phyloP scores from a whole-genome alignment of 176 grass and related monocot species.

The Luzula sylvatica region DNA sequence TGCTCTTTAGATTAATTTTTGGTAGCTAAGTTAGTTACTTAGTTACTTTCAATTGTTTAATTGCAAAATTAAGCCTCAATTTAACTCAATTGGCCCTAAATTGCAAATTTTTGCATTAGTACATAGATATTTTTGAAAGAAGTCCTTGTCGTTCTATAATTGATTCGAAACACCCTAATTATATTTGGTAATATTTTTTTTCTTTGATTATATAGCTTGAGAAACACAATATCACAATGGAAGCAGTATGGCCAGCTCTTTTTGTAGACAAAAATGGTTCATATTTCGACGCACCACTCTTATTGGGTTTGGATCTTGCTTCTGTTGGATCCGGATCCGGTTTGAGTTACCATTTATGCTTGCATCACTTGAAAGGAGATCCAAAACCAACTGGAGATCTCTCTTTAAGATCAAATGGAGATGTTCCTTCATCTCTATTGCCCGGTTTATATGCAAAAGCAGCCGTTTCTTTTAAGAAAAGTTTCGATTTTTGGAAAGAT shows the following conservation, averaged over 20 bases:
- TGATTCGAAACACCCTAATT: not conserved
- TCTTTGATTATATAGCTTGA: constrained; percentile 47
- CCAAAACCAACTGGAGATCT: constrained; percentile 33
- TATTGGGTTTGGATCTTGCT: constrained; percentile 69
- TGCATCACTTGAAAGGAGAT: constrained; percentile 73
- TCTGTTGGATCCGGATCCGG: constrained; percentile 54
- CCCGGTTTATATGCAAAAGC: constrained; percentile 67
- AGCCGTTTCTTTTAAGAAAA: constrained; percentile 71
- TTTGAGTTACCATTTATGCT: constrained; percentile 74
- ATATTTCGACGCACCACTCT: constrained; percentile 82
- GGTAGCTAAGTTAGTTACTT: not conserved
- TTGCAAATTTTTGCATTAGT: constrained; percentile 7
- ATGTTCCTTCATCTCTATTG: constrained; percentile 43
- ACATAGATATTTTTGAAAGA: constrained; percentile 4
- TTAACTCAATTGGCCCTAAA: not conserved
- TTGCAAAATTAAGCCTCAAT: too few relatives aligned
- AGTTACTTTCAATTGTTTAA: too few relatives aligned
- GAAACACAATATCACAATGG: constrained; percentile 53
- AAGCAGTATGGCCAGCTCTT: constrained; percentile 71
- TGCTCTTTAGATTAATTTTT: constrained; percentile 31
- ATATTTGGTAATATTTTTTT: not conserved
- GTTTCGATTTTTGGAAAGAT: constrained; percentile 62
- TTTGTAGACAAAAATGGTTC: constrained; percentile 74
- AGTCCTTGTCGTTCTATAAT: constrained; percentile 15
- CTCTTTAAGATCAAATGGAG: too few relatives aligned